Percentiles rank a stretch among this genome's conserved stretches.
These are phyloP conservation scores for Zarea fungicola DNA, from an alignment of 2,329 filamentous ascomycete species.

Conservation along the genomic window DNA sequence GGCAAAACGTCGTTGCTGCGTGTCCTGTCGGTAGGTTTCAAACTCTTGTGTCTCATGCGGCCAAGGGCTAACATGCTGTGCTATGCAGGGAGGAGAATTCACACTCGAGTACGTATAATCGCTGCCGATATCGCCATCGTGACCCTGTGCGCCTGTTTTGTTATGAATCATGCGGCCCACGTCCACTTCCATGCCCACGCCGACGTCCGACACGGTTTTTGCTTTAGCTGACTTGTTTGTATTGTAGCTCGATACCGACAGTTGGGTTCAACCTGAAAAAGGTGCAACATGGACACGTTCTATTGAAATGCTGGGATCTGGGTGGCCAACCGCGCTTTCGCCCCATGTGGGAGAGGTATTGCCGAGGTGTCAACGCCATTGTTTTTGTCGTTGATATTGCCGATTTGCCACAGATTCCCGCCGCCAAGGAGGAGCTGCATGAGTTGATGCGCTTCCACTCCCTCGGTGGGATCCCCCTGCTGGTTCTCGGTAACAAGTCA, in stretches of 20 bases:
- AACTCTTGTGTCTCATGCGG: slow-evolving; percentile 10
- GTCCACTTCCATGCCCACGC: neutral
- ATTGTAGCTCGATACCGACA: slow-evolving; percentile 90
- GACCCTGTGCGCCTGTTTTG: neutral
- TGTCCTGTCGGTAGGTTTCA: slow-evolving; percentile 78
- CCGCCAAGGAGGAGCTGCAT: slow-evolving; percentile 90
- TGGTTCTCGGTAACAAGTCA: slow-evolving; percentile 96
- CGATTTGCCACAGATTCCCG: slow-evolving; percentile 71
- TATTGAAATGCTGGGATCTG: slow-evolving; percentile 98
- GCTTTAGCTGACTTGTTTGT: slow-evolving; percentile 37
- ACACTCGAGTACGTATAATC: slow-evolving; percentile 78
- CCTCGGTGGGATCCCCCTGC: slow-evolving; percentile 81
- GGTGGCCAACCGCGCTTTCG: slow-evolving; percentile 95
- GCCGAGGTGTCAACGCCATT: slow-evolving; percentile 93
- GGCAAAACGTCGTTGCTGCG: slow-evolving; percentile 94
- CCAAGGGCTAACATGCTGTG: slow-evolving; percentile 16
- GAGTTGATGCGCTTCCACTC: slow-evolving; percentile 78
- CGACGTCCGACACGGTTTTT: neutral
- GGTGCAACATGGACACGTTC: slow-evolving; percentile 96
- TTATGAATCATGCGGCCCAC: neutral
- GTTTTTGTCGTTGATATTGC: slow-evolving; percentile 98
- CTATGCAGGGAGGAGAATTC: slow-evolving; percentile 83
- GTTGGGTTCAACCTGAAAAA: slow-evolving; percentile 99
- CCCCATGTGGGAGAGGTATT: slow-evolving; percentile 99
- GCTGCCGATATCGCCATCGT: neutral